Evolutionary conservation across 2,329 filamentous ascomycete species (phyloP), one percentile per base, ranked within the genome.

Genomic region (Parastagonospora nodorum): DNA sequence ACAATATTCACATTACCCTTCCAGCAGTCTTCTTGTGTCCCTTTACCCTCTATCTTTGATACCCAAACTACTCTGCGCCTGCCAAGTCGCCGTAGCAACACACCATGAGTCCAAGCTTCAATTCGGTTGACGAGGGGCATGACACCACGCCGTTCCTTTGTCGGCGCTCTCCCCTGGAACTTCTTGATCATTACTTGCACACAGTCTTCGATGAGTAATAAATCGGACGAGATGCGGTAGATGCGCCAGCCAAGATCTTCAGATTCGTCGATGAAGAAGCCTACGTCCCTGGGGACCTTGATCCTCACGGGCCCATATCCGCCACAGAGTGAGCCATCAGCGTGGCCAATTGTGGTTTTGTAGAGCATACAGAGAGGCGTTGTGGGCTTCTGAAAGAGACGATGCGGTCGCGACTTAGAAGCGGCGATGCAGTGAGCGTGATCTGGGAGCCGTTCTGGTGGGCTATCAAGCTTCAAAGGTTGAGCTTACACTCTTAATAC

Each of bases 341-440:
- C 24, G 14, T 47, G 28, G 5, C 15, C 32, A 24, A 33, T 33
- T 4, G 10, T 38, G 41, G 14, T 51, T 38, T 47, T 47, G 28
- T 0, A 47, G 33, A 8, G 31, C 10, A 47, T 27, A 5, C 29
- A 11, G 6, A 47, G 37, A 24, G 36, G 8, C 48, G 42, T 42
- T 51, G 37, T 8, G 15, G 29, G 29, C 42, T 46, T 10, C 15
- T 27, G 35, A 41, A 45, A 19, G 41, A 31, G 16, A 50, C 47
- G 28, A 50, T 45, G 14, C 29, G 35, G 27, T 40, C 9, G 36
- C 32, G 33, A 4, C 45, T 33, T 35, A 45, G 33, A 8, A 30
- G 33, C 19, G 29, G 38, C 7, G 42, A 35, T 8, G 36, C 14
- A 14, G 29, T 30, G 4, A 33, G 31, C 31, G 5, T 33, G 11